These are phyloP conservation scores for Shiraia sp. DNA, from an alignment of 2,329 filamentous ascomycete species.

Conservation along the genomic window DNA sequence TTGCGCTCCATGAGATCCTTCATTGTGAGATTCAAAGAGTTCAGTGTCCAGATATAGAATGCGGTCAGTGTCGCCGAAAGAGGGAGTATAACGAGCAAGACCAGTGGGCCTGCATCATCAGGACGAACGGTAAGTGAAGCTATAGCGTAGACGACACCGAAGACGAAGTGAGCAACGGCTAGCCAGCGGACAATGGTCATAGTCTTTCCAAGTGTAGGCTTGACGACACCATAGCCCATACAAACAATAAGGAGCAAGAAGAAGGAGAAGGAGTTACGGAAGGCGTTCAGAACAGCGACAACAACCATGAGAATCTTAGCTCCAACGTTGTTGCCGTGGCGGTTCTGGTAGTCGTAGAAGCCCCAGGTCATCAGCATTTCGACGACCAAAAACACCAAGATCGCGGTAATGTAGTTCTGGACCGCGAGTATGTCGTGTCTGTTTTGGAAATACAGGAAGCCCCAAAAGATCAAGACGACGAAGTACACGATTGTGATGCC, in stretches of 20 bases:
- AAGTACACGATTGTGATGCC: conserved; percentile 93
- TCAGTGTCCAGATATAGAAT: conserved; percentile 98
- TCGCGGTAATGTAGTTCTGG: conserved; percentile 98
- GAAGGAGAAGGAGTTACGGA: conserved; percentile 96
- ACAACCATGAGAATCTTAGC: conserved; percentile 86
- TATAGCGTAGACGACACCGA: conserved; percentile 90
- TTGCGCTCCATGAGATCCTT: conserved; percentile 95
- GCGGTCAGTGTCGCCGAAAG: conserved; percentile 89
- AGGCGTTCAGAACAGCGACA: conserved; percentile 91
- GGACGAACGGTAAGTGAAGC: conserved; percentile 87
- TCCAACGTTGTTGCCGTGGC: conserved; percentile 79
- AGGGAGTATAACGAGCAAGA: conserved; percentile 90
- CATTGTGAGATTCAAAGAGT: conserved; percentile 90
- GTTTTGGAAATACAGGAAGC: conserved; percentile 92
- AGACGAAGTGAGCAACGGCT: conserved; percentile 90
- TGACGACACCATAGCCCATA: conserved; percentile 99
- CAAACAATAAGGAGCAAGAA: conserved; percentile 97
- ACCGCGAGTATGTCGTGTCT: conserved; percentile 92
- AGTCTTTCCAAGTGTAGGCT: conserved; percentile 84
- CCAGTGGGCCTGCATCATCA: conserved; percentile 84
- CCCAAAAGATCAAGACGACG: conserved; percentile 85
- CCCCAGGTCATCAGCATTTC: conserved; percentile 99
- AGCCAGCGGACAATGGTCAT: conserved; percentile 94
- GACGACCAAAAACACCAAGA: conserved; percentile 87
- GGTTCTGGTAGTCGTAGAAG: conserved; percentile 96